Conservation (phyloP, 768 basidiomycete species). For the Rhizopogon vinicolor region DNA sequence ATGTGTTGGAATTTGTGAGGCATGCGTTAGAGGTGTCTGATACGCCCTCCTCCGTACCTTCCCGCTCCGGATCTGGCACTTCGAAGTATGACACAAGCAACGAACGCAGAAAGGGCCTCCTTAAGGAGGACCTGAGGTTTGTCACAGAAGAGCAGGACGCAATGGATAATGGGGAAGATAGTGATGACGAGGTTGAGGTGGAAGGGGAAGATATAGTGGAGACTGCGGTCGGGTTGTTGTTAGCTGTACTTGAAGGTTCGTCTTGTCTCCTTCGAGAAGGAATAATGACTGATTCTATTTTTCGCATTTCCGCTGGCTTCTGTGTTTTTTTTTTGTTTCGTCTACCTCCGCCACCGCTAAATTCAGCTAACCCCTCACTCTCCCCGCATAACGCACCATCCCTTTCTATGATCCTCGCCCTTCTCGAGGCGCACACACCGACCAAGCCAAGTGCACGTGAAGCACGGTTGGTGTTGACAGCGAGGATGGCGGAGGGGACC, state of each 20-base stretch:
- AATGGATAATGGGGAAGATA: slow-evolving; percentile 50
- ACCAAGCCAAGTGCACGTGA: slow-evolving; percentile 65
- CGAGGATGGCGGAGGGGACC: slow-evolving; percentile 48
- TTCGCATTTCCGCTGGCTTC: too few relatives aligned
- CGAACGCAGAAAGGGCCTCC: slow-evolving; percentile 15
- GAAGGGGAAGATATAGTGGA: slow-evolving; percentile 58
- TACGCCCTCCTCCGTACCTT: neutral
- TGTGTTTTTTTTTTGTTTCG: neutral
- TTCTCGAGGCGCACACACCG: slow-evolving; percentile 13
- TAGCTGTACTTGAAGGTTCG: slow-evolving; percentile 84
- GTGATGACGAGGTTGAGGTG: slow-evolving; percentile 46
- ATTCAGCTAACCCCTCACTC: neutral
- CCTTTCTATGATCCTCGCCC: neutral
- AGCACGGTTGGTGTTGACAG: slow-evolving; percentile 80
- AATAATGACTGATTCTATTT: neutral
- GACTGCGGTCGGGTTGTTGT: slow-evolving; percentile 75
- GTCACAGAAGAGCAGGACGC: slow-evolving; percentile 30
- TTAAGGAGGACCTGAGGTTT: slow-evolving; percentile 33
- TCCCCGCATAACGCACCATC: neutral
- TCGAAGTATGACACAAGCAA: neutral
- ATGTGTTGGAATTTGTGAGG: slow-evolving; percentile 80
- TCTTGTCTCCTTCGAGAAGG: neutral
- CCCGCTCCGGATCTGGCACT: slow-evolving; percentile 2
- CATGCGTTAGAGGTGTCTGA: slow-evolving; percentile 57
- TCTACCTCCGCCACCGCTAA: slow-evolving; percentile 22